Conservation (phyloP, 1,139 yeast genomes). For the Wickerhamiella pararugosa region DNA sequence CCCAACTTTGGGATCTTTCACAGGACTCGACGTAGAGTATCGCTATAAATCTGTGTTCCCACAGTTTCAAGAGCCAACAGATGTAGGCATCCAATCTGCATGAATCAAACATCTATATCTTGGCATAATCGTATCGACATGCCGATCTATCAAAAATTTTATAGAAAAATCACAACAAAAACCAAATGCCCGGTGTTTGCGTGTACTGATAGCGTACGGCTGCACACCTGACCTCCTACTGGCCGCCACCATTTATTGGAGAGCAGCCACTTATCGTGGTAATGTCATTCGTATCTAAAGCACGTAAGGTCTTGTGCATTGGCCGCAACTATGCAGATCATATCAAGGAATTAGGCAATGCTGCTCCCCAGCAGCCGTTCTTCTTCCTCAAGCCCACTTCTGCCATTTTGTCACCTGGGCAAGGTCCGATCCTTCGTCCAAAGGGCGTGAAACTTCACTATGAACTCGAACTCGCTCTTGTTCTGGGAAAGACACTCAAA, state of each 20-base stretch:
- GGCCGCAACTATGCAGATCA: constrained; percentile 96
- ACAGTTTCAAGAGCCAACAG: too few relatives aligned
- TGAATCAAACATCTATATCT: too few relatives aligned
- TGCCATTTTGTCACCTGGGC: constrained; percentile 33
- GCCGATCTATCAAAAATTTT: too few relatives aligned
- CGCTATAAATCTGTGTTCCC: constrained; percentile 3
- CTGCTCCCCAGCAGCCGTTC: constrained; percentile 63
- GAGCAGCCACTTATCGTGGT: too few relatives aligned
- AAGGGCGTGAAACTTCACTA: constrained; percentile 72
- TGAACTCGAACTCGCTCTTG: constrained; percentile 81
- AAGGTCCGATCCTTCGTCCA: constrained; percentile 74
- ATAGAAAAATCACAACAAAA: constrained; percentile 58
- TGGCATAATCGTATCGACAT: too few relatives aligned
- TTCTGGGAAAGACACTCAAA: constrained; percentile 48
- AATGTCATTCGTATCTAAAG: constrained; percentile 20
- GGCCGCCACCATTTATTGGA: too few relatives aligned
- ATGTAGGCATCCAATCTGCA: too few relatives aligned
- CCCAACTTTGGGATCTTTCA: constrained; percentile 10
- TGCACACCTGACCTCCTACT: too few relatives aligned
- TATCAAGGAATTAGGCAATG: constrained; percentile 73
- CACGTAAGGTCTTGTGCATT: constrained; percentile 77
- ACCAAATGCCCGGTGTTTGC: constrained; percentile 42
- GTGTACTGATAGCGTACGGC: too few relatives aligned
- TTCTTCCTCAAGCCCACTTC: constrained; percentile 72
- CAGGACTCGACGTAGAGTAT: constrained; percentile 9